Percentiles rank a stretch among this genome's conserved stretches.
Conservation (phyloP, 1,284 basidiomycete genomes). For the Phenoliferia sp. region DNA sequence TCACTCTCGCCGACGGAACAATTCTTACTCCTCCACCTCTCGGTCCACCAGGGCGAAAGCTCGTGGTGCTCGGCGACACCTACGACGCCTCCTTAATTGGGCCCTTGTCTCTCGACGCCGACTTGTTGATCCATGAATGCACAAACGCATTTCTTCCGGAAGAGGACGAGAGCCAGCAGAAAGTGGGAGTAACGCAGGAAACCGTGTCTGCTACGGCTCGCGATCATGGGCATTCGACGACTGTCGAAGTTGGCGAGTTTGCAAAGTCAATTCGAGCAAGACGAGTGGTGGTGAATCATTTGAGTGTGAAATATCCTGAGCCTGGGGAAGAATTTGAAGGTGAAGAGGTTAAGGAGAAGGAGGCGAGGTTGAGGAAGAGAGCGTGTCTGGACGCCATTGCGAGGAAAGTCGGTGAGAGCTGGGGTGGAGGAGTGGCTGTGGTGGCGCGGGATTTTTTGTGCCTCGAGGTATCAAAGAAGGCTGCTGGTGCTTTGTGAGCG, state of each 20-base stretch:
- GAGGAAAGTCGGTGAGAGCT: slow-evolving; percentile 44
- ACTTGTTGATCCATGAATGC: slow-evolving; percentile 73
- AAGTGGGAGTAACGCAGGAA: slow-evolving; percentile 40
- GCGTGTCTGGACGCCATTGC: slow-evolving; percentile 53
- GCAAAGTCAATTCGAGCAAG: slow-evolving; percentile 62
- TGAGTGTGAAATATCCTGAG: slow-evolving; percentile 41
- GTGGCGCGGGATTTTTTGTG: slow-evolving; percentile 66
- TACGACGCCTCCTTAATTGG: slow-evolving; percentile 53
- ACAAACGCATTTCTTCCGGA: slow-evolving; percentile 74
- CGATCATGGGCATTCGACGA: slow-evolving; percentile 73
- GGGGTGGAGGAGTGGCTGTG: slow-evolving; percentile 44
- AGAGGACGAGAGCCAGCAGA: slow-evolving; percentile 38
- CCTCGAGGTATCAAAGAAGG: slow-evolving; percentile 49
- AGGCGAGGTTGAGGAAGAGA: slow-evolving; percentile 57
- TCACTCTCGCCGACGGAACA: slow-evolving; percentile 71
- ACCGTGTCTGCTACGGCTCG: slow-evolving; percentile 57
- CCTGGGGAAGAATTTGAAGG: slow-evolving; percentile 41
- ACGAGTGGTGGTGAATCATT: slow-evolving; percentile 71
- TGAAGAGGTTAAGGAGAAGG: slow-evolving; percentile 37
- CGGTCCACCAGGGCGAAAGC: slow-evolving; percentile 61
- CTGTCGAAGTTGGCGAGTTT: slow-evolving; percentile 71
- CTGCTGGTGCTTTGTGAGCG: no score
- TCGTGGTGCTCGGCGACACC: slow-evolving; percentile 75
- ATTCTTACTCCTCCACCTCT: slow-evolving; percentile 62
- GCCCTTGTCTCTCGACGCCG: slow-evolving; percentile 57